Evolutionary conservation across 805 yeast genomes (phyloP).

Genomic region (Henningerozyma blattae): DNA sequence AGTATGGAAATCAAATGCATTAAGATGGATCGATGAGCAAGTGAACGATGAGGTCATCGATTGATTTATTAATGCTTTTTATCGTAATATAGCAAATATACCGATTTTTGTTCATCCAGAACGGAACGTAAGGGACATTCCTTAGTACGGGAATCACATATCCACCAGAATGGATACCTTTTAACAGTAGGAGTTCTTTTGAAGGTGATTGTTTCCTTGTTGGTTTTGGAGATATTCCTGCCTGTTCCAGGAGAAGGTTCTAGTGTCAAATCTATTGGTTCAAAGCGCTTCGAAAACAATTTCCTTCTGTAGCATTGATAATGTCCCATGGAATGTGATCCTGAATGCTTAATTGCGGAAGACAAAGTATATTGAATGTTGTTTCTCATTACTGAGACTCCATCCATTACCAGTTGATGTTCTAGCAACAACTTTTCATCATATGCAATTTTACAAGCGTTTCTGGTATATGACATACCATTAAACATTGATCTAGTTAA

Average conservation of each 20-base stretch:
- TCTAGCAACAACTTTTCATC: constrained; percentile 37
- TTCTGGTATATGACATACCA: constrained; percentile 57
- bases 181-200: constrained; percentile 41
- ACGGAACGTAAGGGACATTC: constrained; percentile 52
- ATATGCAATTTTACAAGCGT: constrained; percentile 59
- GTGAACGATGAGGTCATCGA: no score
- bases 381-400: constrained; percentile 9
- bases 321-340: constrained; percentile 82
- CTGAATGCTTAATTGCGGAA: constrained; percentile 75
- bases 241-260: constrained; percentile 27
- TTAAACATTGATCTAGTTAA: constrained; percentile 72
- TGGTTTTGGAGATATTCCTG: constrained; percentile 12
- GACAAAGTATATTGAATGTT: constrained; percentile 43
- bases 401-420: constrained; percentile 8
- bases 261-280: constrained; percentile 19
- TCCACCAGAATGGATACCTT: constrained; percentile 68
- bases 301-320: constrained; percentile 80
- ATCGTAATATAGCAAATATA: constrained; percentile 78
- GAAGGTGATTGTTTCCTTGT: constrained; percentile 9
- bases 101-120: constrained; percentile 59
- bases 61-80: no score
- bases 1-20: no score
- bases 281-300: constrained; percentile 18
- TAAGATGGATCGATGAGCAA: no score
- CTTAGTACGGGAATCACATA: constrained; percentile 61